Evolutionary conservation across 192 early-diverging fungal genomes (phyloP).

Genomic region (Podila horticola): DNA sequence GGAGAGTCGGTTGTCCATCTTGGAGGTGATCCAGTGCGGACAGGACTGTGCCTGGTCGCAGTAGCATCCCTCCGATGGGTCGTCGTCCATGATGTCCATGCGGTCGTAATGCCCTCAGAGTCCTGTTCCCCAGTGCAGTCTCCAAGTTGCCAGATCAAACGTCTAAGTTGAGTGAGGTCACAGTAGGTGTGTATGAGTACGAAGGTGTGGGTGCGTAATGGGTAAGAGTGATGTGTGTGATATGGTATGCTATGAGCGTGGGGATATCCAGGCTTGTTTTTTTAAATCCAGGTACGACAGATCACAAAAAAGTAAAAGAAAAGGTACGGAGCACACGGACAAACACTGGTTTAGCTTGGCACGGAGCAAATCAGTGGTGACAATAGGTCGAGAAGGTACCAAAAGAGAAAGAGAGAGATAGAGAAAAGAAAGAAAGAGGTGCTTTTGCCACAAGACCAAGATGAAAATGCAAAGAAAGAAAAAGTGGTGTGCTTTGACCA

Average conservation of each 20-base stretch:
- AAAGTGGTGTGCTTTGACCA: background rate
- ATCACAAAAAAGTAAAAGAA: too few relatives aligned
- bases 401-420: too few relatives aligned
- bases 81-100: constrained; percentile 16
- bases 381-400: background rate
- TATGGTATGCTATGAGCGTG: background rate
- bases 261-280: too few relatives aligned
- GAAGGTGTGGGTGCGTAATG: too few relatives aligned
- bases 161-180: background rate
- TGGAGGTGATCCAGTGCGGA: constrained; percentile 41
- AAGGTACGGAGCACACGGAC: background rate
- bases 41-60: constrained; percentile 43
- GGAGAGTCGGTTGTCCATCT: constrained; percentile 30
- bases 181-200: too few relatives aligned
- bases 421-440: too few relatives aligned
- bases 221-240: background rate
- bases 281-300: too few relatives aligned
- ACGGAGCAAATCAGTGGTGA: too few relatives aligned
- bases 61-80: constrained; percentile 47
- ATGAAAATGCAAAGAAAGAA: too few relatives aligned
- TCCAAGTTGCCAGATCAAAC: background rate
- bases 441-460: too few relatives aligned
- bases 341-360: too few relatives aligned
- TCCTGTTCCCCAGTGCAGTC: background rate
- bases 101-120: background rate